Evolutionary conservation across 495 filamentous ascomycete genomes (phyloP), one percentile per base, ranked within the genome.

Genomic region (Corynascus novoguineensis): DNA sequence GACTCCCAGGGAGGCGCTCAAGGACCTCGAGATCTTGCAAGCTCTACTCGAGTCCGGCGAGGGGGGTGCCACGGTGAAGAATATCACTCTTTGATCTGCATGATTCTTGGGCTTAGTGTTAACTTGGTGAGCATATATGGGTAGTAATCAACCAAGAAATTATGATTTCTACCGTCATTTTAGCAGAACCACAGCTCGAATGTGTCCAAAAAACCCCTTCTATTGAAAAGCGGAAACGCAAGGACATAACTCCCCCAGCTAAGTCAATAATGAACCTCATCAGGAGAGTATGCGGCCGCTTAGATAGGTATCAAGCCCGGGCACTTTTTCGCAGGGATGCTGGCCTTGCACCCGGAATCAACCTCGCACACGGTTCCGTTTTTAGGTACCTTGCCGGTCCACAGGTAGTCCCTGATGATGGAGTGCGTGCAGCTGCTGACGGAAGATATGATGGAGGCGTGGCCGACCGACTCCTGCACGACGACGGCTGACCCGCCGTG

Each of bases 21-120:
- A 70, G 44, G 89, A 92, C 75, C 67, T 93, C 57, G 80, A 86
- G 69, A 64, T 91, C 54, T 62, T 82, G 73, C 83, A 87, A 70
- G 71, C 74, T 52, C 77, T 87, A 71, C 64, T 88, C 60, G 73
- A 68, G 66, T 85, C 82, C 66, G 83, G 85, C 1, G 82, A 81
- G 59, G 66, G 65, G 15, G 67, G 77, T 10, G 84, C 81, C 1
- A 40, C n/a, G 24, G 53, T 66, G 12, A 62, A 67, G 60, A 40
- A 19, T 0, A 45, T 66, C 32, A 46, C 45, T 1, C 28, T 24
- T 4, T 50, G 37, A 35, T 4, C 8, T 10, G 9, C 41, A 31
- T 10, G 29, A 31, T 5, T 31, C 29, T 31, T 31, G 10, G 10
- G n/a, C n/a, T n/a, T n/a, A n/a, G n/a, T n/a, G n/a, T n/a, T n/a